A percentile compares a stretch with the other conserved stretches of the same genome.
Conservation (phyloP, 768 basidiomycete species). For the Peribolospora baueri region DNA sequence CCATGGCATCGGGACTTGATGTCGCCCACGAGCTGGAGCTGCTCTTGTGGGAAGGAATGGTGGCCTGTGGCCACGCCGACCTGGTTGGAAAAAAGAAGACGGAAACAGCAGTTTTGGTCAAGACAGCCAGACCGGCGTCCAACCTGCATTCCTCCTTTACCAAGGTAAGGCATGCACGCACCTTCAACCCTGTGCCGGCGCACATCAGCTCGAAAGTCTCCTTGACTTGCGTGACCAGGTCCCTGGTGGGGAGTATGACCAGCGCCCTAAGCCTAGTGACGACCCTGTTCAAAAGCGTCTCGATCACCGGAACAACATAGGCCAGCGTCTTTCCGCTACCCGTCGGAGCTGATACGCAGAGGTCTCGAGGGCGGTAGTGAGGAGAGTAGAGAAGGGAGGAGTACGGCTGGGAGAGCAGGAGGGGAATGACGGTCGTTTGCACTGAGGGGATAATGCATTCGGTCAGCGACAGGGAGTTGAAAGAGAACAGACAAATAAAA, state of each 20-base stretch:
- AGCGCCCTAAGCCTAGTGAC: conserved; percentile 69
- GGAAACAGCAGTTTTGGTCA: neutral
- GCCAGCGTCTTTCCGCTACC: conserved; percentile 94
- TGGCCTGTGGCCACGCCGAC: conserved; percentile 73
- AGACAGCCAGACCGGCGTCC: neutral
- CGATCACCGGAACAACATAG: conserved; percentile 80
- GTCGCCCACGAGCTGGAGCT: conserved; percentile 49
- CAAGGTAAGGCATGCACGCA: conserved; percentile 16
- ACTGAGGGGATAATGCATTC: conserved; percentile 26
- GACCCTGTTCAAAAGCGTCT: conserved; percentile 48
- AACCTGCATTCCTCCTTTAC: neutral
- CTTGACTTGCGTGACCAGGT: conserved; percentile 70
- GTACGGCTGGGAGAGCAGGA: conserved; percentile 32
- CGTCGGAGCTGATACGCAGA: conserved; percentile 88
- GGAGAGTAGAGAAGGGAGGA: conserved; percentile 34
- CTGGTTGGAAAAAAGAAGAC: conserved; percentile 14
- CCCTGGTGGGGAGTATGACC: conserved; percentile 74
- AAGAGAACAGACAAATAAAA: neutral
- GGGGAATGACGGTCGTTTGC: conserved; percentile 65
- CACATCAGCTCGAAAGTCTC: conserved; percentile 70
- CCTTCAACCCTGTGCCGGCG: conserved; percentile 70
- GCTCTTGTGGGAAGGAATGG: conserved; percentile 80
- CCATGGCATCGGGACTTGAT: conserved; percentile 36
- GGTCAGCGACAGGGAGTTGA: neutral
- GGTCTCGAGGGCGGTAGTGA: conserved; percentile 42